Conservation (phyloP, 2,329 filamentous ascomycete genomes). For the Penicillium janthinellum region DNA sequence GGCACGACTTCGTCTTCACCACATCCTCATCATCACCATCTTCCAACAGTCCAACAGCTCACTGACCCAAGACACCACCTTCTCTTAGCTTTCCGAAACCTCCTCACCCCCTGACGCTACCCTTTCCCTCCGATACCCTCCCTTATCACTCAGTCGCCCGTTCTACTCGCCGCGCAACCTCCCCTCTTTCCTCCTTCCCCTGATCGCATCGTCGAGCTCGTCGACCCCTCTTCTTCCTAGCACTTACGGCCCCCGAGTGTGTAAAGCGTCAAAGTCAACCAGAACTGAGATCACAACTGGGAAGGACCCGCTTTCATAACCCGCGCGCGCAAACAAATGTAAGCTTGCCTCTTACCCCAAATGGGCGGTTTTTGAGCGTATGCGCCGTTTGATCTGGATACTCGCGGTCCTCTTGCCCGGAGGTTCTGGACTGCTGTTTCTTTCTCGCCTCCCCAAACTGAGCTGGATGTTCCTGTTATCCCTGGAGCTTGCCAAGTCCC, state of each 20-base stretch:
- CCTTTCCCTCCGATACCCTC: not conserved
- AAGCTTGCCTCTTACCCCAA: constrained; percentile 12
- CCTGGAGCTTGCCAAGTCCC: not conserved
- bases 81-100: constrained; percentile 7
- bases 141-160: not conserved
- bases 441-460: not conserved
- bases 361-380: not conserved
- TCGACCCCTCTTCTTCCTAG: not conserved
- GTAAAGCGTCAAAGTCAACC: not conserved
- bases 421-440: not conserved
- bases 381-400: constrained; percentile 1
- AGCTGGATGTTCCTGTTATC: not conserved
- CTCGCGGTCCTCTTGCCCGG: not conserved
- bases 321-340: constrained; percentile 19
- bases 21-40: not conserved
- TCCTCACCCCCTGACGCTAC: not conserved
- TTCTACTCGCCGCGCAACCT: not conserved
- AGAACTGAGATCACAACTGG: not conserved
- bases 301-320: not conserved
- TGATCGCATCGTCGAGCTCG: constrained; percentile 8
- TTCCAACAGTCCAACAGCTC: not conserved
- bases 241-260: not conserved
- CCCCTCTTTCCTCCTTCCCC: constrained; percentile 4
- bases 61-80: constrained; percentile 8
- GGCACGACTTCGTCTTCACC: constrained; percentile 2